Conservation (phyloP, 1,284 basidiomycete genomes). For the Sanghuangporus sanghuang region DNA sequence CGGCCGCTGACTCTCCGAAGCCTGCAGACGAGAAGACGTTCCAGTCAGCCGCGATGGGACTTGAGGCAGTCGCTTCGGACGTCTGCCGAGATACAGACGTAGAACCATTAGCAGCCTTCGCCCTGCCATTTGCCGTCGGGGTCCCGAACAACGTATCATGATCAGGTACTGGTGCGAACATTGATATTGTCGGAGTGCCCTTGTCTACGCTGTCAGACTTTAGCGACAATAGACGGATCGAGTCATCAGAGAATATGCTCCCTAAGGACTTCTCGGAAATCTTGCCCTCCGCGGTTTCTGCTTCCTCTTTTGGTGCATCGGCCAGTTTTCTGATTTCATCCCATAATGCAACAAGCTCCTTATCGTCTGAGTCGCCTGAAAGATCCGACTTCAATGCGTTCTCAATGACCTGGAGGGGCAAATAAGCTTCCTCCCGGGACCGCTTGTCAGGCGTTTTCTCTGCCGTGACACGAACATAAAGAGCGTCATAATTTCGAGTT, state of each 20-base stretch:
- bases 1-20: slow-evolving; percentile 44
- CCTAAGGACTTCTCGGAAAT: slow-evolving; percentile 22
- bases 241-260: slow-evolving; percentile 60
- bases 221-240: slow-evolving; percentile 39
- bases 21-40: slow-evolving; percentile 53
- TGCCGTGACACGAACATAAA: slow-evolving; percentile 59
- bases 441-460: slow-evolving; percentile 33
- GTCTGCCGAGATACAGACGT: slow-evolving; percentile 6
- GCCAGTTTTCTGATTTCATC: slow-evolving; percentile 40
- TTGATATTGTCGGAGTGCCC: slow-evolving; percentile 18
- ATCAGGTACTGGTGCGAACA: slow-evolving; percentile 14
- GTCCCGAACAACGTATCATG: neutral
- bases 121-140: slow-evolving; percentile 7
- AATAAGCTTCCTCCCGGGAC: slow-evolving; percentile 37
- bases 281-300: slow-evolving; percentile 10
- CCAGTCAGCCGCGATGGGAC: slow-evolving; percentile 30
- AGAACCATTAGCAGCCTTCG: slow-evolving; percentile 7
- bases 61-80: slow-evolving; percentile 12
- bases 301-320: slow-evolving; percentile 25
- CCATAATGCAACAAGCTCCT: slow-evolving; percentile 46
- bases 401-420: slow-evolving; percentile 52
- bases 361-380: slow-evolving; percentile 24
- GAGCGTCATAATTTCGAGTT: slow-evolving; percentile 53
- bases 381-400: slow-evolving; percentile 51
- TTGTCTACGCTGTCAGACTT: slow-evolving; percentile 18